phyloP scores from a whole-genome alignment of 768 basidiomycete genomes.

The Hortiboletus flavorubellus region DNA sequence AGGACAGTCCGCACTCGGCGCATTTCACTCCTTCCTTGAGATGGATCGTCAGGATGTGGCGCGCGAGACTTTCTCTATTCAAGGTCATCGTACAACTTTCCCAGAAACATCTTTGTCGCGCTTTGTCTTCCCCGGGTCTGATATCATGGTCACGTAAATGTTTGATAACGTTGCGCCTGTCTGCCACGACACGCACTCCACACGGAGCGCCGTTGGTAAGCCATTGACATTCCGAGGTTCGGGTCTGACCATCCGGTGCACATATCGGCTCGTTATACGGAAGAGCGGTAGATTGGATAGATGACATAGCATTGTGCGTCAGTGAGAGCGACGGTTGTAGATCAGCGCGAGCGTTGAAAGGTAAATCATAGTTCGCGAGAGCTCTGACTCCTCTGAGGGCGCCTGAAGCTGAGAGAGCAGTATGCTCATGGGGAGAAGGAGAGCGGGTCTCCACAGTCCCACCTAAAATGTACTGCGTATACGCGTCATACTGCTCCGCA shows the following conservation, averaged over 20 bases:
- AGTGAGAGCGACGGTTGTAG: not conserved
- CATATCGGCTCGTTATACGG: not conserved
- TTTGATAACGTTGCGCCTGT: slow-evolving; percentile 15
- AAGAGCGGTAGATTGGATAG: not conserved
- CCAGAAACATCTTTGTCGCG: slow-evolving; percentile 19
- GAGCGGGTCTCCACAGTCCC: not conserved
- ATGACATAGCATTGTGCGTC: not conserved
- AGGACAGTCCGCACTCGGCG: slow-evolving; percentile 10
- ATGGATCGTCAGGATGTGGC: slow-evolving; percentile 29
- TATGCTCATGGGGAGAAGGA: not conserved
- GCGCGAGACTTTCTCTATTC: slow-evolving; percentile 29
- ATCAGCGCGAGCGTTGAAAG: not conserved
- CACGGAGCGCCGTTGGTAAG: slow-evolving; percentile 4
- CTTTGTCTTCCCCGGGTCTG: slow-evolving; percentile 17
- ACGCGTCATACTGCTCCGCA: not conserved
- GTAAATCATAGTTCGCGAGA: not conserved
- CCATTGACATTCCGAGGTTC: slow-evolving; percentile 14
- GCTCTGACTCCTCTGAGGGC: not conserved
- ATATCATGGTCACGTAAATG: slow-evolving; percentile 16
- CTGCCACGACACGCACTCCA: not conserved
- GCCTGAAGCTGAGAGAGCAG: not conserved
- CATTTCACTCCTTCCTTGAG: slow-evolving; percentile 17
- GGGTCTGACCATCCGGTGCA: not conserved
- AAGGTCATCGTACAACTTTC: slow-evolving; percentile 10
- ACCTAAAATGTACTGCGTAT: not conserved